Evolutionary conservation across 441 rosid species (phyloP).

Genomic region (Manihot esculenta): DNA sequence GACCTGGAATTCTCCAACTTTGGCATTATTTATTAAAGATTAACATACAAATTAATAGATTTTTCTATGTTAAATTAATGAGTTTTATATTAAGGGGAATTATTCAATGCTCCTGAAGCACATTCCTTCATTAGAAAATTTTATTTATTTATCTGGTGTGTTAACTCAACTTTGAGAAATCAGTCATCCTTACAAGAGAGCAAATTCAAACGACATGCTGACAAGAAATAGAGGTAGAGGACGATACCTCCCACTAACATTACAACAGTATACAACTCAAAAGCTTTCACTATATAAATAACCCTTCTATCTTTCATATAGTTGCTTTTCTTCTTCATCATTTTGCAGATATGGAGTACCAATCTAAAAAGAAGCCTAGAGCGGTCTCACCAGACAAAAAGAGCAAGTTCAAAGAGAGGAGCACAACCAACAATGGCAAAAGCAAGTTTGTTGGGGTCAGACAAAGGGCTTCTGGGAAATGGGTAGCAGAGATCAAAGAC

Average conservation of each 20-base stretch:
- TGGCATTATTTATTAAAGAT: no score
- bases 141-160: no score
- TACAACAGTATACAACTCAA: neutral
- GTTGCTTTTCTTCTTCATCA: neutral
- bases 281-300: neutral
- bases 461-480: slow-evolving; percentile 88
- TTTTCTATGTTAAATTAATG: no score
- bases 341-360: slow-evolving; percentile 40
- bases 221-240: neutral
- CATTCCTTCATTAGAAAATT: no score
- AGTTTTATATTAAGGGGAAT: no score
- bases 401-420: slow-evolving; percentile 35
- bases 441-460: slow-evolving; percentile 79
- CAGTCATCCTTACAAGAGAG: no score
- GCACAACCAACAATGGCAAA: slow-evolving; percentile 26
- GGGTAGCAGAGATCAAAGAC: slow-evolving; percentile 97
- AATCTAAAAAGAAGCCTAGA: slow-evolving; percentile 33
- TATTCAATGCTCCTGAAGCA: no score
- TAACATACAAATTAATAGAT: no score
- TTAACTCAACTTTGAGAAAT: no score
- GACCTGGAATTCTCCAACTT: no score
- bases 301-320: neutral
- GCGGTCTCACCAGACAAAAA: slow-evolving; percentile 29
- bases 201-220: no score
- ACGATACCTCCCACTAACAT: slow-evolving; percentile 59